Conservation (phyloP, 768 basidiomycete species). For the Russula brevipes region DNA sequence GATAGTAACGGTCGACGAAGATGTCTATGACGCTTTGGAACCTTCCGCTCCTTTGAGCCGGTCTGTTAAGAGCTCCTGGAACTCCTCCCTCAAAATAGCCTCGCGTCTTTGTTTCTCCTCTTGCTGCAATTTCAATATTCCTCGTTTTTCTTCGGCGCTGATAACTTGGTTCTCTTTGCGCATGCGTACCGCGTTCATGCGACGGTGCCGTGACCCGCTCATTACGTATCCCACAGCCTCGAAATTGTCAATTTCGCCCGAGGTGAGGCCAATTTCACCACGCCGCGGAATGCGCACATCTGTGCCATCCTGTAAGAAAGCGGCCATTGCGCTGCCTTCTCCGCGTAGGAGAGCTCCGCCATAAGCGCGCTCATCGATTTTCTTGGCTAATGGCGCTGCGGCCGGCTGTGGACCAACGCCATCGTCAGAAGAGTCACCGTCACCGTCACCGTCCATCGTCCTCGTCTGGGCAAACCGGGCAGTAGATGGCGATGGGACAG, state of each 20-base stretch:
- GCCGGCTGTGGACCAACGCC: constrained; percentile 81
- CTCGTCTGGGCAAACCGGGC: background rate
- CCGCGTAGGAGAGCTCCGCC: constrained; percentile 87
- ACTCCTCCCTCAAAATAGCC: constrained; percentile 82
- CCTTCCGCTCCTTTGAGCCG: constrained; percentile 52
- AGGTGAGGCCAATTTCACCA: constrained; percentile 94
- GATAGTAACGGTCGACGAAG: background rate
- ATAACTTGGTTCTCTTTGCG: constrained; percentile 99
- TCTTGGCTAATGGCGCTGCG: constrained; percentile 37
- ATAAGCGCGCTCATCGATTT: constrained; percentile 77
- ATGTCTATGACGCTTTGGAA: constrained; percentile 25
- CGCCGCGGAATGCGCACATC: constrained; percentile 90
- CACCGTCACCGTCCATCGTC: constrained; percentile 3
- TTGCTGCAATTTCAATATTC: constrained; percentile 88
- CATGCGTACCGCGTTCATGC: constrained; percentile 99
- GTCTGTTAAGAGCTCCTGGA: constrained; percentile 76
- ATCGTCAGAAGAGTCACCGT: constrained; percentile 35
- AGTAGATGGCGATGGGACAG: constrained; percentile 2
- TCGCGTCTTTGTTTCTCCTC: constrained; percentile 94
- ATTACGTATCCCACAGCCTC: constrained; percentile 95
- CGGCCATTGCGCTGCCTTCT: constrained; percentile 97
- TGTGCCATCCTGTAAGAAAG: constrained; percentile 80
- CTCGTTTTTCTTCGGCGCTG: constrained; percentile 95
- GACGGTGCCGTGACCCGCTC: constrained; percentile 89
- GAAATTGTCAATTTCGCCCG: constrained; percentile 80